phyloP scores from a whole-genome alignment of 345 rosid species.

The Orychophragmus violaceus region DNA sequence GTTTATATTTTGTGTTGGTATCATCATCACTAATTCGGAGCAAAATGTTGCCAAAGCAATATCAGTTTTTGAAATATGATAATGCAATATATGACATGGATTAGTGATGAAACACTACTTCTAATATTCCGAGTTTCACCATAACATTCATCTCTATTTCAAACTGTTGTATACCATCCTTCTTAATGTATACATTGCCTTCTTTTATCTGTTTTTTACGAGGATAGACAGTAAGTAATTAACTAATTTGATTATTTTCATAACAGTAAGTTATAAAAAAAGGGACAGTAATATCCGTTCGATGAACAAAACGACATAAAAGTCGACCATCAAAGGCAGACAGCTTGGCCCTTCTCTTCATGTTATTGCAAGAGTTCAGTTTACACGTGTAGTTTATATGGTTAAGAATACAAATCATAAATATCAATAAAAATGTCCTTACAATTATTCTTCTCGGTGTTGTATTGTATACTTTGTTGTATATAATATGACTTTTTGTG shows the following conservation, averaged over 20 bases:
- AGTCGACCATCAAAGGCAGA: constrained; percentile 1
- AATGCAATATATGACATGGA: no score
- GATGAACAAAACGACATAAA: neutral
- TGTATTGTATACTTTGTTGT: neutral
- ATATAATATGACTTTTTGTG: neutral
- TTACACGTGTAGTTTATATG: neutral
- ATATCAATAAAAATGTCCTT: neutral
- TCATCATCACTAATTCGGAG: no score
- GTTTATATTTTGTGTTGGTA: no score
- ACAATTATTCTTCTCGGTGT: neutral
- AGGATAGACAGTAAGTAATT: neutral
- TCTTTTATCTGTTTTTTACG: no score
- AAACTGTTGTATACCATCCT: no score
- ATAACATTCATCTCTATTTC: no score
- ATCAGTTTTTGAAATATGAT: no score
- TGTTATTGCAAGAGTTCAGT: neutral
- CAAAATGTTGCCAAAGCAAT: no score
- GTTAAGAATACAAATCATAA: neutral
- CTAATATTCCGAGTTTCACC: no score
- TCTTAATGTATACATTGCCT: no score
- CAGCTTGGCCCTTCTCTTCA: constrained; percentile 8
- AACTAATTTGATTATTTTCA: neutral
- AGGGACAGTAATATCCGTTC: neutral
- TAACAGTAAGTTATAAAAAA: neutral
- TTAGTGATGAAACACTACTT: no score